These are phyloP conservation scores for Saposhnikovia divaricata DNA, from an alignment of 129 eudicot genomes.

Conservation along the genomic window DNA sequence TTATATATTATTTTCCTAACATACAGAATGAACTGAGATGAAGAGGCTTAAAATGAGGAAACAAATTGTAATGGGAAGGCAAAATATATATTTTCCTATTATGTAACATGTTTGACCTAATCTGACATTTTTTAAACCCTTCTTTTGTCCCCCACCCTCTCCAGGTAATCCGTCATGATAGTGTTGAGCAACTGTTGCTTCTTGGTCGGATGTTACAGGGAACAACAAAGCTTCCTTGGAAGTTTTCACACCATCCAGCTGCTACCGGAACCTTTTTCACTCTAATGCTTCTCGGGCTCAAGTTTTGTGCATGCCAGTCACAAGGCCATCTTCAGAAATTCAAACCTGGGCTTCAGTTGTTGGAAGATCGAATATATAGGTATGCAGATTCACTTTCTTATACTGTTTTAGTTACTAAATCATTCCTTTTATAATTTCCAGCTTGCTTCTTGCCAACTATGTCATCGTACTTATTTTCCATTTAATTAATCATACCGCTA, in stretches of 20 bases:
- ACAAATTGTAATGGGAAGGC: background rate
- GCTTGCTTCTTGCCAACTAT: background rate
- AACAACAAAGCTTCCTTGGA: constrained; percentile 78
- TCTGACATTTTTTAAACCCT: background rate
- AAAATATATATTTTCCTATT: background rate
- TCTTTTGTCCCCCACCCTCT: background rate
- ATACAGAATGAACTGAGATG: constrained; percentile 1
- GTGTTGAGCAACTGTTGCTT: constrained; percentile 87
- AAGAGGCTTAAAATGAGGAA: background rate
- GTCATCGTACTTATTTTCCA: background rate
- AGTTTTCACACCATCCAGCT: constrained; percentile 89
- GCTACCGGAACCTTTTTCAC: constrained; percentile 97
- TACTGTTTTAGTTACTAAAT: constrained; percentile 4
- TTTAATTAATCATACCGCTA: background rate
- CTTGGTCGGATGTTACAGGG: constrained; percentile 95
- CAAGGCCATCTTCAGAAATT: constrained; percentile 73
- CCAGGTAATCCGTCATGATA: constrained; percentile 81
- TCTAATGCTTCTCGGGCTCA: constrained; percentile 87
- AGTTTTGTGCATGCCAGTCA: constrained; percentile 74
- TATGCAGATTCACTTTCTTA: constrained; percentile 14
- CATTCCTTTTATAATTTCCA: background rate
- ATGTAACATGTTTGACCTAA: background rate
- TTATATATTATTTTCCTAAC: background rate
- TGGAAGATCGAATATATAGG: constrained; percentile 97
- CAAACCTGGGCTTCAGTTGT: constrained; percentile 77